phyloP scores from a whole-genome alignment of 2,329 filamentous ascomycete species.

The Metarhizium robertsii region DNA sequence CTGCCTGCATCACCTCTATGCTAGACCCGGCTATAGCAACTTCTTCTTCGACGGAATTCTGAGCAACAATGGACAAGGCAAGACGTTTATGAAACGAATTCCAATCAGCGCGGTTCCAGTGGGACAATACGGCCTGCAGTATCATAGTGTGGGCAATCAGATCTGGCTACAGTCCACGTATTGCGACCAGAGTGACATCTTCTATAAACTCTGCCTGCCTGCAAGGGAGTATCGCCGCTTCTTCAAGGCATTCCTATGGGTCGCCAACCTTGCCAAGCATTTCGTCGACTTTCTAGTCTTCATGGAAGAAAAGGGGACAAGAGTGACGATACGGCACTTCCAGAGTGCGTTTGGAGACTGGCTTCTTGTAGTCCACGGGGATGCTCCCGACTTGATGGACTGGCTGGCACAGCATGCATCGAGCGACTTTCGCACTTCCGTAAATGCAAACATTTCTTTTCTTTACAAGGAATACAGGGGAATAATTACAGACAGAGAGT shows the following conservation, averaged over 20 bases:
- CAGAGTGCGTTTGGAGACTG: slow-evolving; percentile 46
- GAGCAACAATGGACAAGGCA: slow-evolving; percentile 25
- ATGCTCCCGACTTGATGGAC: slow-evolving; percentile 28
- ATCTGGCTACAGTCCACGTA: slow-evolving; percentile 55
- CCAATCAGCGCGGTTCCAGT: slow-evolving; percentile 52
- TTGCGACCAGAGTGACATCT: slow-evolving; percentile 37
- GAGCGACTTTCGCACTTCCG: slow-evolving; percentile 52
- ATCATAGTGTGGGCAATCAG: slow-evolving; percentile 37
- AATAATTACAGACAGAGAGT: slow-evolving; percentile 26
- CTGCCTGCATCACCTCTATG: slow-evolving; percentile 42
- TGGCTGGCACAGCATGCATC: slow-evolving; percentile 45
- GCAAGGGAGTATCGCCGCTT: slow-evolving; percentile 53
- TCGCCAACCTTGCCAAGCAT: slow-evolving; percentile 62
- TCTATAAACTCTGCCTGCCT: slow-evolving; percentile 53
- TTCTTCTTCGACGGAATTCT: slow-evolving; percentile 55
- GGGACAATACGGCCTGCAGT: slow-evolving; percentile 50
- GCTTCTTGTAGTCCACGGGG: slow-evolving; percentile 37
- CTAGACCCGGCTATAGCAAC: slow-evolving; percentile 18
- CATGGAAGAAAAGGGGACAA: slow-evolving; percentile 17
- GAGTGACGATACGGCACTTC: slow-evolving; percentile 49
- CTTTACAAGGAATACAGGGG: slow-evolving; percentile 55
- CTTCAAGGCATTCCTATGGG: slow-evolving; percentile 56
- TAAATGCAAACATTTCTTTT: slow-evolving; percentile 53
- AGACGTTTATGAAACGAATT: slow-evolving; percentile 44
- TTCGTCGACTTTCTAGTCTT: slow-evolving; percentile 55